phyloP scores from a whole-genome alignment of 768 basidiomycete species.

The Russula lepida region DNA sequence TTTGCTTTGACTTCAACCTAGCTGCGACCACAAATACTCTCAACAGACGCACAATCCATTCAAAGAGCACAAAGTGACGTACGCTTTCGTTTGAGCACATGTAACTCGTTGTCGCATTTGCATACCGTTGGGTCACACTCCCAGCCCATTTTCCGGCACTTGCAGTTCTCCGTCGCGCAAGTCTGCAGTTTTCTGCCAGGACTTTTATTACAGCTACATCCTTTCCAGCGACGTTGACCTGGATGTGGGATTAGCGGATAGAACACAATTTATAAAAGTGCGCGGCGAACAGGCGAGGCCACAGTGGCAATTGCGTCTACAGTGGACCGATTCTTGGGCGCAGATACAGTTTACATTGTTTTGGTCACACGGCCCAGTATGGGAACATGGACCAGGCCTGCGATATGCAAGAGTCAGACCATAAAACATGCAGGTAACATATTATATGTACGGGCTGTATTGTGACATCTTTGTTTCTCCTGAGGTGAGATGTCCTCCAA shows the following conservation, averaged over 20 bases:
- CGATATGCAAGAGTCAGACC: constrained; percentile 23
- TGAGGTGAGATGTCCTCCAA: accelerated
- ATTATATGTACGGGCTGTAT: background rate
- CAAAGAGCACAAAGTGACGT: background rate
- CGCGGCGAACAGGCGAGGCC: constrained; percentile 36
- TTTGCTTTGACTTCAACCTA: background rate
- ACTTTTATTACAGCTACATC: constrained; percentile 38
- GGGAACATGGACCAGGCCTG: constrained; percentile 38
- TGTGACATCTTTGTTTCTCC: background rate
- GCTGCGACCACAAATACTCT: background rate
- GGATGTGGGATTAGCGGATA: background rate
- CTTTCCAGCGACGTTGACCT: constrained; percentile 50
- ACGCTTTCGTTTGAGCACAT: background rate
- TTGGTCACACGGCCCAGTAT: constrained; percentile 46
- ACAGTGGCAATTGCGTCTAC: constrained; percentile 50
- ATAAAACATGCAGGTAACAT: background rate
- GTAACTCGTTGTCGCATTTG: constrained; percentile 39
- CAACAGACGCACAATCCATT: background rate
- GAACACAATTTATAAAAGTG: background rate
- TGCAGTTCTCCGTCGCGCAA: constrained; percentile 35
- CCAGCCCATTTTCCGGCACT: constrained; percentile 40
- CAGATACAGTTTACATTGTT: constrained; percentile 39
- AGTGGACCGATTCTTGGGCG: constrained; percentile 41
- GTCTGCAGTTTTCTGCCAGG: constrained; percentile 19
- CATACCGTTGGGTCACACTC: constrained; percentile 72